Conservation (phyloP, 352 stramenopile species). For the Globisporangium polare region DNA sequence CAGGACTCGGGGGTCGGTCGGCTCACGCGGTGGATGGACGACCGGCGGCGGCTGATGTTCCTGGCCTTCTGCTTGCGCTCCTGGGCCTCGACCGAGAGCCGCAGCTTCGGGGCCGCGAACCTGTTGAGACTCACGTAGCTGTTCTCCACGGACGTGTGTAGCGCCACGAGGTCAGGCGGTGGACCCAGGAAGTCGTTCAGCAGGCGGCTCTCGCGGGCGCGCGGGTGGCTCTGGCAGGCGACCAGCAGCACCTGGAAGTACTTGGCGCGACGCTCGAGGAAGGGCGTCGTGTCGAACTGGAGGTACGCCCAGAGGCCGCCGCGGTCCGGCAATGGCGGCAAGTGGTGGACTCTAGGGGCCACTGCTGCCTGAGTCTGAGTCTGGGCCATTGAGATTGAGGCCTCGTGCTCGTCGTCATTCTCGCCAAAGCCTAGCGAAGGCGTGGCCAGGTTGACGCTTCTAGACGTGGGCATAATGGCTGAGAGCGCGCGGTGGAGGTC, state of each 20-base stretch:
- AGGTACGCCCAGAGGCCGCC: slow-evolving; percentile 75
- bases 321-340: slow-evolving; percentile 62
- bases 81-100: slow-evolving; percentile 65
- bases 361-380: no score
- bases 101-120: slow-evolving; percentile 65
- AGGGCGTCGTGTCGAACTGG: slow-evolving; percentile 54
- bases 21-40: slow-evolving; percentile 20
- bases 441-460: slow-evolving; percentile 1
- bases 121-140: slow-evolving; percentile 78
- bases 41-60: slow-evolving; percentile 53
- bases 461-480: slow-evolving; percentile 46
- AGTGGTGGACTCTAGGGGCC: not conserved
- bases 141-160: slow-evolving; percentile 55
- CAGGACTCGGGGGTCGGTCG: not conserved
- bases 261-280: slow-evolving; percentile 55
- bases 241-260: slow-evolving; percentile 69
- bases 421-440: not conserved
- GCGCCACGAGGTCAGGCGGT: slow-evolving; percentile 49
- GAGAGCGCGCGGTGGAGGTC: slow-evolving; percentile 49
- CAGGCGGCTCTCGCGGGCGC: slow-evolving; percentile 44
- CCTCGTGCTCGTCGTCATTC: slow-evolving; percentile 8
- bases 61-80: slow-evolving; percentile 70
- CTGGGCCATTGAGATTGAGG: not conserved
- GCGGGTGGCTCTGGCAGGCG: slow-evolving; percentile 42
- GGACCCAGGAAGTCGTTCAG: slow-evolving; percentile 70